A percentile compares a stretch with the other conserved stretches of the same genome.
Evolutionary conservation across 192 early-diverging fungal species (phyloP).

Genomic region (Globomyces pollinis-pini): DNA sequence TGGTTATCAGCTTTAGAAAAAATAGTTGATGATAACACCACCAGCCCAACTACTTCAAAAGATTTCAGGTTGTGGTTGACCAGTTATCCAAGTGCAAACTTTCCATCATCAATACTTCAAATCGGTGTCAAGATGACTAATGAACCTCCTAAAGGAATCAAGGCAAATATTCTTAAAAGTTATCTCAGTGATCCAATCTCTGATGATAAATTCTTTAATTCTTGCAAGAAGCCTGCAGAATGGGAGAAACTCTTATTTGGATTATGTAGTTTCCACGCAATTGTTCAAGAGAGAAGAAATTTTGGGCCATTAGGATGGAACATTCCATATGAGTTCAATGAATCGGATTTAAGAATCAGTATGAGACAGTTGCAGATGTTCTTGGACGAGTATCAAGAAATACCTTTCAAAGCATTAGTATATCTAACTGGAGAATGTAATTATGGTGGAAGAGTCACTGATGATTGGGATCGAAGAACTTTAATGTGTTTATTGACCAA

Average conservation of each 20-base stretch:
- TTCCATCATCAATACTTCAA: constrained; percentile 50
- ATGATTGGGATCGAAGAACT: constrained; percentile 60
- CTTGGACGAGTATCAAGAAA: constrained; percentile 48
- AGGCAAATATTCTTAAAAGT: constrained; percentile 50
- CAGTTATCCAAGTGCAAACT: constrained; percentile 49
- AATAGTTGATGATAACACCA: constrained; percentile 53
- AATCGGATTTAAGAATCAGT: constrained; percentile 52
- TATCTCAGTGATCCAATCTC: constrained; percentile 53
- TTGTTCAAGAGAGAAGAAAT: constrained; percentile 55
- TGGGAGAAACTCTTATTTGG: constrained; percentile 62
- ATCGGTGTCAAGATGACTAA: constrained; percentile 60
- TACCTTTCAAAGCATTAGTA: constrained; percentile 52
- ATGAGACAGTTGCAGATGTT: constrained; percentile 61
- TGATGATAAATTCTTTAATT: constrained; percentile 50
- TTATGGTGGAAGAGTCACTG: constrained; percentile 59
- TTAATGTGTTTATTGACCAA: constrained; percentile 50
- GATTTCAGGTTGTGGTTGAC: constrained; percentile 57
- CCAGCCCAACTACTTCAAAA: constrained; percentile 34
- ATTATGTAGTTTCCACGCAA: constrained; percentile 57
- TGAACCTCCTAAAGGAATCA: constrained; percentile 55
- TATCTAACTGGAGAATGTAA: constrained; percentile 61
- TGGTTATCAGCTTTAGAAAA: constrained; percentile 52
- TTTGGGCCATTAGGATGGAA: constrained; percentile 64
- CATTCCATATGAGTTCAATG: constrained; percentile 64
- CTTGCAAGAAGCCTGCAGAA: constrained; percentile 38